Evolutionary conservation across 345 rosid species (phyloP), one percentile per base, ranked within the genome.

Genomic region (Lepidium aucheri): DNA sequence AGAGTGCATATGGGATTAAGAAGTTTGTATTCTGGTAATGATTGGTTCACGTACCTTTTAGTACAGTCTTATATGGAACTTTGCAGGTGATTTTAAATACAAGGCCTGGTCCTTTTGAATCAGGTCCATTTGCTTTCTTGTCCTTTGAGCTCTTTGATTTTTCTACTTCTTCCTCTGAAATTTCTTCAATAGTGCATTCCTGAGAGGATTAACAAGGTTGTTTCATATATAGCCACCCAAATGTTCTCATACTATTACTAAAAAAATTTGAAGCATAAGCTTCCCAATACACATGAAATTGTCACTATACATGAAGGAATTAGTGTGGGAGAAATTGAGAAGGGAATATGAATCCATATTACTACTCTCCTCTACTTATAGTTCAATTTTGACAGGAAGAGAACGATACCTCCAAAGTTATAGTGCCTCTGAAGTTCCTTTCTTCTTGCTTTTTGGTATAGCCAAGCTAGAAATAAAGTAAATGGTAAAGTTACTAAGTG

Each of bases 401-500:
- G 35, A 47, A 35, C 5, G 47, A 49, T 82, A 95, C 99, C 99
- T 95, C 99, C 82, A 95, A 83, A 47, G 83, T 80, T 58, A 95
- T 80, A 65, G 93, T 95, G 69, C 99, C 99, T 15, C 94, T 95
- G 63, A 95, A 95, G 65, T 84, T 89, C 64, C 85, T 82, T 69
- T 95, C 99, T 76, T 95, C 99, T 81, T 82, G 89, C 80, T 89
- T 95, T 79, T 86, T 89, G 41, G 99, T 91, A 76, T 95, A 95
- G 57, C 99, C 97, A 58, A 94, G 91, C 99, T 94, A 84, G 73
- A 74, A 51, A 33, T 28, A 77, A 13, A 77, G 76, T 16, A 38
- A 61, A 56, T 9, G 43, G 47, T 44, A 45, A 47, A 36, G 38
- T 42, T 47, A 72, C 56, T 42, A 26, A 59, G 41, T 59, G 34